Base-by-base conservation (phyloP, 202 grass and related monocot genomes). In the Schoenoplectus tabernaemontani region DNA sequence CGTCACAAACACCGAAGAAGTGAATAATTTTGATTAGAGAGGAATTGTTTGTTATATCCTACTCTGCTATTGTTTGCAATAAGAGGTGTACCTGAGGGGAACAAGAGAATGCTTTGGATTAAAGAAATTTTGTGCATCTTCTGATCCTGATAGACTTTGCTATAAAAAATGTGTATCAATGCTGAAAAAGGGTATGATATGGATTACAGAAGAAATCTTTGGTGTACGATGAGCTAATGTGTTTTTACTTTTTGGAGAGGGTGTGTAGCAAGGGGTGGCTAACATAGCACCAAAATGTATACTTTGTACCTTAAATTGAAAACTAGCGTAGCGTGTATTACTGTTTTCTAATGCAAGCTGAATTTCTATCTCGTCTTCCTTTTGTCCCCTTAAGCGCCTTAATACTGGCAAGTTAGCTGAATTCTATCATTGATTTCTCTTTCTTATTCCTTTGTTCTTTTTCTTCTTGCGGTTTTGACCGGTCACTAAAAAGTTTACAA, bases 1-100 rank as follows among this genome's bases (percentile, higher is more conserved):
- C 69, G 57, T 82, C 85, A 86, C 78, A 92, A 86, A 85, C 92
- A 84, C 36, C 30, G 78, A 48, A 85, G 82, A 78, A 61, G 71
- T 43, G 77, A 91, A 51, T 90, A 77, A 91, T 77, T 54, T 75
- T 34, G 70, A 75, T 75, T 19, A 75, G 28, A 19, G 7, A 53
- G 16, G 16, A 54, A 19, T 53, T 53, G 5, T 13, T 2, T 36
- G 22, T 34, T 19, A 12, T 28, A 73, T 50, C 3, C 16, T 54
- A 39, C 28, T 75, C 23, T 56, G 48, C 23, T 32, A 74, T 74
- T n/a, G 46, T 74, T 50, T 74, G 37, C 24, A 19, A 53, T 53
- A 51, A 33, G 26, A 0, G 44, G 46, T 12, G 15, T 51, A 68
- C 24, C 9, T 1, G 11, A 74, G 22, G 24, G 0, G 15, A 53